A percentile compares a stretch with the other conserved stretches of the same genome.
Evolutionary conservation across 1,284 basidiomycete genomes (phyloP).

Genomic region (Leccinum pseudoinsigne): DNA sequence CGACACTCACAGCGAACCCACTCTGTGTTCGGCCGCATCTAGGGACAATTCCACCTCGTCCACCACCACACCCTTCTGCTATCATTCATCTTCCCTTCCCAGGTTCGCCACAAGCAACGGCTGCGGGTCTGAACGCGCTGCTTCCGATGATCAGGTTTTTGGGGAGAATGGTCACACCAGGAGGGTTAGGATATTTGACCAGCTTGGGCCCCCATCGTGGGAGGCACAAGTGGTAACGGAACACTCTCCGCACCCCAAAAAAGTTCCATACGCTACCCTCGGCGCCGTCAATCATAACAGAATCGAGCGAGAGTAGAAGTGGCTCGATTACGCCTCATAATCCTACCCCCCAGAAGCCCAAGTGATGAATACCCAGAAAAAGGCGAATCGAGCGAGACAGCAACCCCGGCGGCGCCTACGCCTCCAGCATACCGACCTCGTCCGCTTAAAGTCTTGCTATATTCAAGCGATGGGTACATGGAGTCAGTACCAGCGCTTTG

Average conservation of each 20-base stretch:
- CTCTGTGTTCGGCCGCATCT: background rate
- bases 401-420: background rate
- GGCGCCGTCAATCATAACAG: background rate
- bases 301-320: background rate
- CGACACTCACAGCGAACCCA: background rate
- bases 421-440: conserved; percentile 39
- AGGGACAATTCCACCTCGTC: background rate
- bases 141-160: conserved; percentile 1
- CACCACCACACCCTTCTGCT: conserved; percentile 1
- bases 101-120: background rate
- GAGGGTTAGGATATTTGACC: background rate
- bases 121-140: conserved; percentile 1
- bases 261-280: background rate
- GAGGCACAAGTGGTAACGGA: background rate
- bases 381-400: conserved; percentile 5
- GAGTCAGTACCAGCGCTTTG: conserved; percentile 89
- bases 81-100: conserved; percentile 1
- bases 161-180: conserved; percentile 1
- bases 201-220: background rate
- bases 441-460: conserved; percentile 70
- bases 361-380: background rate
- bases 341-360: background rate
- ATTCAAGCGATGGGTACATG: conserved; percentile 85
- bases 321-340: conserved; percentile 1
- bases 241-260: background rate